phyloP scores from a whole-genome alignment of 306 rosid species.

The Lablab purpureus region DNA sequence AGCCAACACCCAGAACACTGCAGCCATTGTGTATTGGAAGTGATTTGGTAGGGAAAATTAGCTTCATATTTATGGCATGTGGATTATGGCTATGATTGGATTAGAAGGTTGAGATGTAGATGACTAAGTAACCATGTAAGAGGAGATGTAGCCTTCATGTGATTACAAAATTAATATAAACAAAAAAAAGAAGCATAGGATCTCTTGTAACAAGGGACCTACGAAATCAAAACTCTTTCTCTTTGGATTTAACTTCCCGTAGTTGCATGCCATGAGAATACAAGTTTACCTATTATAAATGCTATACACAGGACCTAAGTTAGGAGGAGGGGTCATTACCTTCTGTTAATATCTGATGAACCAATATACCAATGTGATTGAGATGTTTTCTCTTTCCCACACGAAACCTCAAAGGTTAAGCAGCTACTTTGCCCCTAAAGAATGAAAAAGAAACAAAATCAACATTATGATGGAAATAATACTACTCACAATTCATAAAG shows the following conservation, averaged over 20 bases:
- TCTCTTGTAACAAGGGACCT: not conserved
- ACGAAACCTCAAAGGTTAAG: not conserved
- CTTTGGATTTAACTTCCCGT: not conserved
- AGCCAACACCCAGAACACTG: constrained; percentile 44
- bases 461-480: not conserved
- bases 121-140: constrained; percentile 37
- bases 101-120: constrained; percentile 47
- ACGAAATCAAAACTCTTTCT: constrained; percentile 13
- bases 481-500: not conserved
- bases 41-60: constrained; percentile 20
- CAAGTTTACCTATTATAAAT: constrained; percentile 42
- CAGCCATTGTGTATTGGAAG: constrained; percentile 44
- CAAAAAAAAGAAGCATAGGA: not conserved
- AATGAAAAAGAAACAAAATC: constrained; percentile 14
- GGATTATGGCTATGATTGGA: constrained; percentile 2
- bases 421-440: not conserved
- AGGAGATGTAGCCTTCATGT: constrained; percentile 49
- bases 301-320: constrained; percentile 45
- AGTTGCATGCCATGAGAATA: constrained; percentile 43
- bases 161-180: constrained; percentile 45
- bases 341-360: constrained; percentile 51
- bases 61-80: constrained; percentile 47
- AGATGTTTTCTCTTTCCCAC: not conserved
- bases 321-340: constrained; percentile 28
- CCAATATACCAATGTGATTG: constrained; percentile 48